Evolutionary conservation across 1,284 basidiomycete genomes (phyloP).

Genomic region (Albatrellus sp.): DNA sequence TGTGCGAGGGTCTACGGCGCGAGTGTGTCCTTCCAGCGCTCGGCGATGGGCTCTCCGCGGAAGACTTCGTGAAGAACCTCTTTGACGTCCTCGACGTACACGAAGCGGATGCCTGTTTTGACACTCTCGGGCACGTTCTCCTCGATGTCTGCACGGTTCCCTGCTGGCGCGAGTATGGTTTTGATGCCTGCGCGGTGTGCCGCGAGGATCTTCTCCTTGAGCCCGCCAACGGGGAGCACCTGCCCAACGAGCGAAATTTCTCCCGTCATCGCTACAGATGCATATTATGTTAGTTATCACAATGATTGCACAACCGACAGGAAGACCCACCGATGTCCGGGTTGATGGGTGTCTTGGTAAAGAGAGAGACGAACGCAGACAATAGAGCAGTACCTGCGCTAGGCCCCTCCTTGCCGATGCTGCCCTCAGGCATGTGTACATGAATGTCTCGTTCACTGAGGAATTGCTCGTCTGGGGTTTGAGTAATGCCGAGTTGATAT

Average conservation of each 20-base stretch:
- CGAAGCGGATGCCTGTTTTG: slow-evolving; percentile 86
- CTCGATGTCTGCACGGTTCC: slow-evolving; percentile 85
- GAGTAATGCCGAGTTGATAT: slow-evolving; percentile 77
- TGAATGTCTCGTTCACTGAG: slow-evolving; percentile 81
- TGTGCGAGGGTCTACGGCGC: slow-evolving; percentile 2
- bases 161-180: slow-evolving; percentile 79
- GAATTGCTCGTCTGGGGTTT: slow-evolving; percentile 59
- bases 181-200: slow-evolving; percentile 91
- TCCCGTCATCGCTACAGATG: slow-evolving; percentile 78
- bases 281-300: no score
- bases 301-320: not conserved
- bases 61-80: slow-evolving; percentile 86
- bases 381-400: slow-evolving; percentile 92
- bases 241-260: slow-evolving; percentile 90
- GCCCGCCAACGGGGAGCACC: slow-evolving; percentile 84
- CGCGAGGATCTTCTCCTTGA: slow-evolving; percentile 94
- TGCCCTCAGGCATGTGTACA: slow-evolving; percentile 94
- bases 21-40: slow-evolving; percentile 57
- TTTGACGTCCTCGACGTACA: slow-evolving; percentile 84
- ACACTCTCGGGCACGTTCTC: slow-evolving; percentile 92
- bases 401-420: slow-evolving; percentile 96
- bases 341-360: slow-evolving; percentile 72
- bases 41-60: slow-evolving; percentile 41
- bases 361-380: slow-evolving; percentile 83
- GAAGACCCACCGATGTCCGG: slow-evolving; percentile 70